Evolutionary conservation across 108 stramenopile genomes (phyloP).

Genomic region (Poteriospumella lacustris): DNA sequence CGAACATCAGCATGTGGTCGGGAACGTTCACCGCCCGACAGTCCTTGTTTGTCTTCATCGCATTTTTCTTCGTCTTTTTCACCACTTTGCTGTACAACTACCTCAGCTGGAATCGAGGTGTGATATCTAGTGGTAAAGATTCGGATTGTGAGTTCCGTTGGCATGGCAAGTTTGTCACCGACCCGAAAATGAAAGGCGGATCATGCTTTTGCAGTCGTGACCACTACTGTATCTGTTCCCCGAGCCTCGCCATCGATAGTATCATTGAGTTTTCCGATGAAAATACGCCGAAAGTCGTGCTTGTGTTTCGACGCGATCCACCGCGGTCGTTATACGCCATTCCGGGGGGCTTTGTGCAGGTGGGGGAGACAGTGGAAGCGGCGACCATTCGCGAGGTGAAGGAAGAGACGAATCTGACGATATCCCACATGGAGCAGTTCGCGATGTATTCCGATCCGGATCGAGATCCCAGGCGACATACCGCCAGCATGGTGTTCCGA

Average conservation of each 20-base stretch:
- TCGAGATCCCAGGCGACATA: conserved; percentile 41
- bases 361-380: conserved; percentile 43
- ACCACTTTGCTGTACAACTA: no score
- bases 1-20: no score
- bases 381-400: conserved; percentile 38
- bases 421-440: conserved; percentile 31
- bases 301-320: background rate
- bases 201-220: conserved; percentile 49
- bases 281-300: background rate
- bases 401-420: conserved; percentile 46
- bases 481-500: conserved; percentile 37
- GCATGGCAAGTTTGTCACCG: no score
- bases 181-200: no score
- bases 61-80: no score
- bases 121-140: no score
- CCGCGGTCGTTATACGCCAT: background rate
- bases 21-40: no score
- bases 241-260: conserved; percentile 71
- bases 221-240: conserved; percentile 64
- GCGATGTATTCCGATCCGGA: conserved; percentile 42
- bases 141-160: no score
- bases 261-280: conserved; percentile 57
- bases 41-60: no score
- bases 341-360: conserved; percentile 42
- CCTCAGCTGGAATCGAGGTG: no score